Base-by-base conservation (phyloP, 768 basidiomycete species). In the Rhodotorula taiwanensis region DNA sequence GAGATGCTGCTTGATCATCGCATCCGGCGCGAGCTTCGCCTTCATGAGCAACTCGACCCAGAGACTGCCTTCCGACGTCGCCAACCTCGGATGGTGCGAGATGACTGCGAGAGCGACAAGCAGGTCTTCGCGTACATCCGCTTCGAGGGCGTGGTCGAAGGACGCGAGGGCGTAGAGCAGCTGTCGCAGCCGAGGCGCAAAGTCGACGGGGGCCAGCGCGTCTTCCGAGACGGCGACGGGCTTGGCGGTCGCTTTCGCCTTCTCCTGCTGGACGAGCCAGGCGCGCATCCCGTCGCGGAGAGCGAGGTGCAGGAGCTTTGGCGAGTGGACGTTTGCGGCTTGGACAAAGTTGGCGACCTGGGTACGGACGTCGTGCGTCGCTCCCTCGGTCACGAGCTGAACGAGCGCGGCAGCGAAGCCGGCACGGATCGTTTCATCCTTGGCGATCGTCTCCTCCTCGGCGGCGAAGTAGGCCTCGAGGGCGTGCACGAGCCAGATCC, bases 401-500 rank as follows among this genome's bases (percentile, higher is more conserved):
- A 92, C 69, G 59, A 89, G 82, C 0, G 83, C 79, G 8, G 80
- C 77, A 9, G 89, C 89, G 16, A 88, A 77, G 62, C 84, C 81
- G 2, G 78, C 72, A 25, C 86, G 78, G n/a, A 84, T 69, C 4
- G 78, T 66, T 54, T 81, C 82, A 60, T 79, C 82, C 83, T 2
- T 49, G 70, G 62, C 47, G 78, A 78, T 70, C 59, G 55, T 65
- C 16, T 58, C 56, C 48, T 55, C 83, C 82, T 72, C 75, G 80
- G 25, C 39, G 14, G 41, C 47, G 36, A 75, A 54, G 18, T 76
- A 76, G 6, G 80, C 81, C 57, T 85, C 79, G 14, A 80, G 73
- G 0, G 87, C 86, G 36, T 85, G 81, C 20, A 89, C 76, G 3
- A 95, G 76, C 93, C 92, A 95, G 18, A 69, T 71, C 58, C 89